Evolutionary conservation across 2,329 filamentous ascomycete genomes (phyloP).

Genomic region (Pseudophaeomoniella oleicola): DNA sequence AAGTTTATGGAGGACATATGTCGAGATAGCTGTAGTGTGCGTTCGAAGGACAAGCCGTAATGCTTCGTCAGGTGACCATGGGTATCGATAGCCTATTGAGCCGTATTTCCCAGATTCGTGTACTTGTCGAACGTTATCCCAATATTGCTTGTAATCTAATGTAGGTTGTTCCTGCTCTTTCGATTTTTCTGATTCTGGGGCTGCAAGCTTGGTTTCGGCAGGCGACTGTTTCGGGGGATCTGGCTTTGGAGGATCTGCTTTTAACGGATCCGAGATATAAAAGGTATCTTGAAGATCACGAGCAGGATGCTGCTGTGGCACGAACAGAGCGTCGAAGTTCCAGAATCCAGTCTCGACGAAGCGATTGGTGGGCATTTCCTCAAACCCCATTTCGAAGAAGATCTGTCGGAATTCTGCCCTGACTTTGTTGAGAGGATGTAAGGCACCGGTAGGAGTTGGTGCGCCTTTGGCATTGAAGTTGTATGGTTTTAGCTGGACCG

Average conservation of each 20-base stretch:
- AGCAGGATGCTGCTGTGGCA: slow-evolving; percentile 93
- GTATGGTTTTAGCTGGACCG: slow-evolving; percentile 72
- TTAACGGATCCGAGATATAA: slow-evolving; percentile 82
- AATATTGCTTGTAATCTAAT: slow-evolving; percentile 69
- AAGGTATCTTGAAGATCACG: slow-evolving; percentile 97
- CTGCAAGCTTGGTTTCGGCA: slow-evolving; percentile 26
- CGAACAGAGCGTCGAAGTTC: slow-evolving; percentile 96
- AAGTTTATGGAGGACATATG: slow-evolving; percentile 80
- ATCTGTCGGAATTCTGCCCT: slow-evolving; percentile 91
- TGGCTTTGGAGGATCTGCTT: slow-evolving; percentile 51
- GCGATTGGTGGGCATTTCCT: slow-evolving; percentile 91
- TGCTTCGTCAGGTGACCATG: slow-evolving; percentile 79
- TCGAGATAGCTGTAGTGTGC: slow-evolving; percentile 86
- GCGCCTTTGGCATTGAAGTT: slow-evolving; percentile 59
- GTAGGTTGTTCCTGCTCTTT: slow-evolving; percentile 30
- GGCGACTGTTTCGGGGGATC: slow-evolving; percentile 33
- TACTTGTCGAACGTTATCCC: slow-evolving; percentile 71
- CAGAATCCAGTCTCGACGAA: slow-evolving; percentile 97
- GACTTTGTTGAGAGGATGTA: slow-evolving; percentile 70
- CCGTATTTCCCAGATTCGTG: slow-evolving; percentile 87
- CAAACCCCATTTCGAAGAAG: slow-evolving; percentile 98
- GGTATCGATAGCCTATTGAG: slow-evolving; percentile 91
- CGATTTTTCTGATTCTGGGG: slow-evolving; percentile 42
- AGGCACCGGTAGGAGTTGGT: slow-evolving; percentile 29
- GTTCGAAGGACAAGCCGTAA: slow-evolving; percentile 80